Evolutionary conservation across 768 basidiomycete species (phyloP).

Genomic region (Agrocybe praecox): DNA sequence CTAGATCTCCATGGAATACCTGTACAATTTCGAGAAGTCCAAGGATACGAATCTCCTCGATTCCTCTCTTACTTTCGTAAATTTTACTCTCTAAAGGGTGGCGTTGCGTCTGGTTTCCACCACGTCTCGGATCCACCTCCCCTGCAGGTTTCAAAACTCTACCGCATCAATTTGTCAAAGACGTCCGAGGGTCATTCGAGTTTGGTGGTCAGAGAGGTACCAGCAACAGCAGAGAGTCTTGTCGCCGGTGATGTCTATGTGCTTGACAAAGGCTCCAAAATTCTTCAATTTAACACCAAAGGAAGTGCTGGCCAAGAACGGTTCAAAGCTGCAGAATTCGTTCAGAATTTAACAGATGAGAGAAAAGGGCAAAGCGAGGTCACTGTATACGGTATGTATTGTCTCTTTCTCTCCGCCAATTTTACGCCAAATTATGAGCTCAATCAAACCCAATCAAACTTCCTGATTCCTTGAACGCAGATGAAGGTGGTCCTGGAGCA

Average conservation of each 20-base stretch:
- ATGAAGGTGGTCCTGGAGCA: conserved; percentile 52
- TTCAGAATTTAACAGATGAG: conserved; percentile 42
- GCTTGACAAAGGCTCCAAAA: conserved; percentile 53
- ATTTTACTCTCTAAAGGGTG: conserved; percentile 31
- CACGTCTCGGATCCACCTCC: conserved; percentile 30
- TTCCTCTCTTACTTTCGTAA: conserved; percentile 35
- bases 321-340: conserved; percentile 66
- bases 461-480: conserved; percentile 27
- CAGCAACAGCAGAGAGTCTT: conserved; percentile 45
- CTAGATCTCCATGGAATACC: conserved; percentile 57
- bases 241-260: conserved; percentile 60
- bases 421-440: too few relatives aligned
- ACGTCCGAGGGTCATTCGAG: conserved; percentile 22
- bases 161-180: conserved; percentile 45
- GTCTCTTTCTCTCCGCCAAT: too few relatives aligned
- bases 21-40: conserved; percentile 65
- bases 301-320: conserved; percentile 56
- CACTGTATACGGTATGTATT: conserved; percentile 48
- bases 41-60: conserved; percentile 55
- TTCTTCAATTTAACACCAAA: conserved; percentile 62
- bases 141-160: conserved; percentile 47
- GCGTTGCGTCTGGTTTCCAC: conserved; percentile 33
- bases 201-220: conserved; percentile 53
- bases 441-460: too few relatives aligned
- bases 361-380: conserved; percentile 44